Evolutionary conservation across 257 asterid genomes (phyloP), one percentile per base, ranked within the genome.

Genomic region (Solanum chmielewskii): DNA sequence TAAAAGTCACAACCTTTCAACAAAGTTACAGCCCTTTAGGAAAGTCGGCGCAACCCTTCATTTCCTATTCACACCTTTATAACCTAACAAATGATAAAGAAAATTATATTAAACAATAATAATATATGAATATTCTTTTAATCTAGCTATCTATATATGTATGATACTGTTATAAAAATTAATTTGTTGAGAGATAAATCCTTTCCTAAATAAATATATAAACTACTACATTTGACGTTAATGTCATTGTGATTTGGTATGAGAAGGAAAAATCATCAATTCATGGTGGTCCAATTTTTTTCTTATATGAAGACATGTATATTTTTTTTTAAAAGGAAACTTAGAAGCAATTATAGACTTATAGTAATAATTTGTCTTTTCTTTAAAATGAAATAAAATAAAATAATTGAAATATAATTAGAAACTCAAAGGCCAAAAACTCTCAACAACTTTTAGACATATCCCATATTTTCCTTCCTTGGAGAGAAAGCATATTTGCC

Each of bases 201-300:
- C 9, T 21, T n/a, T 1, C 1, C 7, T 60, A 60, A 60, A 4
- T n/a, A 60, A 60, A 21, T 60, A 9, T 21, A 21, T 59, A 9
- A 21, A 2, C 6, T 2, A 21, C 1, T 18, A 3, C 0, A 20
- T 7, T 56, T 52, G 9, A 2, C 0, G 25, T 3, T 7, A 4
- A 56, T 60, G 27, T 23, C 25, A 60, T 60, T 60, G 27, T 60
- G 29, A 9, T 60, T 9, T 60, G 69, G 14, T 60, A 3, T 23
- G 29, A 60, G 14, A 23, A 9, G 29, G 29, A 23, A 20, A n/a
- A 20, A 20, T 59, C 25, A 7, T 20, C 66, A 20, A 60, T 60
- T 60, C n/a, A 23, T 23, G n/a, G 1, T 23, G 69, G 69, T 10
- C 7, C 1, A 9, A 60, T 2, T 0, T 23, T 60, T 60, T 60